phyloP scores from a whole-genome alignment of 371 early-diverging fungal genomes.

The Syncephalastrum racemosum region DNA sequence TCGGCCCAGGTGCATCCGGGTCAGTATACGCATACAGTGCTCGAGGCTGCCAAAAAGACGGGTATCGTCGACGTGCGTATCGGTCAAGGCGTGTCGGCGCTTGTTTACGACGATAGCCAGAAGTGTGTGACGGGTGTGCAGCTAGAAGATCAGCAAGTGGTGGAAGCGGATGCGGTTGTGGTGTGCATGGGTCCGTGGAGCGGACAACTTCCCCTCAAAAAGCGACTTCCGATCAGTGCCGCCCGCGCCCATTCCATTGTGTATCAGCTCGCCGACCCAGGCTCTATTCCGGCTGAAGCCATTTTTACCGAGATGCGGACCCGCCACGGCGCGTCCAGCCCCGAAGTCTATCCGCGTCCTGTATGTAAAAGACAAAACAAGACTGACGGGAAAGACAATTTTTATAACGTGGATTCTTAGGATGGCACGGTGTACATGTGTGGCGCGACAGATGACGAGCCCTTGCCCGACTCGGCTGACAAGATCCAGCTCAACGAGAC shows the following conservation, averaged over 20 bases:
- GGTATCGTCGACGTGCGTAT: constrained; percentile 21
- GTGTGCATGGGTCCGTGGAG: constrained; percentile 60
- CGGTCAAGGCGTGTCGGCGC: constrained; percentile 21
- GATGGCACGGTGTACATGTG: constrained; percentile 74
- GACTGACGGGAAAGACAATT: constrained; percentile 1
- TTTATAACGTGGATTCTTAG: constrained; percentile 21
- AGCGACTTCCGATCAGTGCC: constrained; percentile 36
- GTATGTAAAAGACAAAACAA: constrained; percentile 13
- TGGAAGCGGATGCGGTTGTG: constrained; percentile 36
- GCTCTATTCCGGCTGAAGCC: constrained; percentile 38
- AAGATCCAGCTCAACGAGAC: constrained; percentile 33
- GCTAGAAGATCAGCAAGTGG: constrained; percentile 24
- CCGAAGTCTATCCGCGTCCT: constrained; percentile 33
- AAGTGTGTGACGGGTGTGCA: constrained; percentile 24
- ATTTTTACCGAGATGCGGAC: constrained; percentile 30
- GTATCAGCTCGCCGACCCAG: constrained; percentile 16
- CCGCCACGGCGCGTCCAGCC: no score
- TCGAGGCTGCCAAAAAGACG: constrained; percentile 44
- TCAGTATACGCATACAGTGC: constrained; percentile 47
- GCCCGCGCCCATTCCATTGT: constrained; percentile 51
- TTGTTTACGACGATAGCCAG: constrained; percentile 19
- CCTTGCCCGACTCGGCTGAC: constrained; percentile 45
- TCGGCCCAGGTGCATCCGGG: constrained; percentile 68
- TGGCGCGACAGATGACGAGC: constrained; percentile 55
- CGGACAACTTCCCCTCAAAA: constrained; percentile 25